These are phyloP conservation scores for Cladophialophora exuberans DNA, from an alignment of 2,329 filamentous ascomycete genomes.

Conservation along the genomic window DNA sequence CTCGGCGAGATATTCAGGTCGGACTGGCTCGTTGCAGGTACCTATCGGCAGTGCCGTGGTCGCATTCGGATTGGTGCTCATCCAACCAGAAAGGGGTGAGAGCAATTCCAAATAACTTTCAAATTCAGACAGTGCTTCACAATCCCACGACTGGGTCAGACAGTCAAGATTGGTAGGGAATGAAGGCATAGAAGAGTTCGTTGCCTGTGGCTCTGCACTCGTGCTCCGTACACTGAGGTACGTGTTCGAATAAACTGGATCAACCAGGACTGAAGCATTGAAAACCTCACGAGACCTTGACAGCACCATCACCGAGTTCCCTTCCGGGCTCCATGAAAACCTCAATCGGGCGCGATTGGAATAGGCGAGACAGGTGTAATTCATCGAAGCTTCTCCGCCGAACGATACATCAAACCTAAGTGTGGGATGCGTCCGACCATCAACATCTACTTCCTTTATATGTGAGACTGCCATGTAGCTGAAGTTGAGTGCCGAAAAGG, in stretches of 20 bases:
- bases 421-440: neutral
- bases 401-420: constrained; percentile 4
- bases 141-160: neutral
- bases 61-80: constrained; percentile 1
- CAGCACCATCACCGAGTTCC: neutral
- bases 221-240: neutral
- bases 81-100: neutral
- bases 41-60: neutral
- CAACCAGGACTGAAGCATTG: neutral
- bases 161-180: constrained; percentile 1
- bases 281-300: neutral
- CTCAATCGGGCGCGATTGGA: neutral
- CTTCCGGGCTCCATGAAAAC: neutral
- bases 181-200: neutral
- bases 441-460: neutral
- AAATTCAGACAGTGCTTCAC: neutral
- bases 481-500: constrained; percentile 1
- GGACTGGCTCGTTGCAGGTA: neutral
- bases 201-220: neutral
- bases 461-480: constrained; percentile 5
- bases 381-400: neutral
- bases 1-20: neutral
- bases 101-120: constrained; percentile 1
- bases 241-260: neutral
- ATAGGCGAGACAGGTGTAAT: neutral